phyloP scores from a whole-genome alignment of 352 stramenopile genomes.

The Thraustotheca clavata region DNA sequence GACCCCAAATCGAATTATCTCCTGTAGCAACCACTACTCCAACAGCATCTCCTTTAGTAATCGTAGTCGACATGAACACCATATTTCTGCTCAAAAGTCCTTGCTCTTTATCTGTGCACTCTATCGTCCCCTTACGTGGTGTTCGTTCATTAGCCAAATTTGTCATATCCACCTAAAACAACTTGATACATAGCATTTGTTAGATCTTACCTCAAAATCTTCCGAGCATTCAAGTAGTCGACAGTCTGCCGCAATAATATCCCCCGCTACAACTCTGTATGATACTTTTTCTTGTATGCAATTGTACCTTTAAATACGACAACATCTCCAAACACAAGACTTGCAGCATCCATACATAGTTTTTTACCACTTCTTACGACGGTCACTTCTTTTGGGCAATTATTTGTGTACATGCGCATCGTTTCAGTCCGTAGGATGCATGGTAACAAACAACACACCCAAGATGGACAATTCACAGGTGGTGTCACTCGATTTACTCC shows the following conservation, averaged over 20 bases:
- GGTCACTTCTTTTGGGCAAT: slow-evolving; percentile 84
- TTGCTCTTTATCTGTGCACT: slow-evolving; percentile 22
- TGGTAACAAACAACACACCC: slow-evolving; percentile 90
- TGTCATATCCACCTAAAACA: slow-evolving; percentile 12
- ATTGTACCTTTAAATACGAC: slow-evolving; percentile 66
- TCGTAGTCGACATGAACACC: slow-evolving; percentile 51
- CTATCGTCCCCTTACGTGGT: background rate
- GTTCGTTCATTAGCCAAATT: slow-evolving; percentile 12
- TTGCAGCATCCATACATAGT: slow-evolving; percentile 87
- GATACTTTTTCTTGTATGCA: background rate
- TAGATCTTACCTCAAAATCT: slow-evolving; percentile 32
- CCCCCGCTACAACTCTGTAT: slow-evolving; percentile 33
- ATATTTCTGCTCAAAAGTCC: slow-evolving; percentile 49
- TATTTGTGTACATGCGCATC: slow-evolving; percentile 85
- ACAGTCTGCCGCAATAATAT: slow-evolving; percentile 86
- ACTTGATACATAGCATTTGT: background rate
- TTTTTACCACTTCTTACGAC: slow-evolving; percentile 69
- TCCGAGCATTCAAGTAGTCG: slow-evolving; percentile 68
- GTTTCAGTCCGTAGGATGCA: slow-evolving; percentile 86
- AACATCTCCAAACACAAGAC: slow-evolving; percentile 89
- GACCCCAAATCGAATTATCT: slow-evolving; percentile 61
- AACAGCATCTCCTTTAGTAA: slow-evolving; percentile 45
- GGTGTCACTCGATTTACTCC: slow-evolving; percentile 86
- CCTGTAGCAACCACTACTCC: slow-evolving; percentile 67
- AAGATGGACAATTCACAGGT: slow-evolving; percentile 89